Evolutionary conservation across 2,329 filamentous ascomycete species (phyloP), one percentile per base, ranked within the genome.

Genomic region (Apiospora pterosperma): DNA sequence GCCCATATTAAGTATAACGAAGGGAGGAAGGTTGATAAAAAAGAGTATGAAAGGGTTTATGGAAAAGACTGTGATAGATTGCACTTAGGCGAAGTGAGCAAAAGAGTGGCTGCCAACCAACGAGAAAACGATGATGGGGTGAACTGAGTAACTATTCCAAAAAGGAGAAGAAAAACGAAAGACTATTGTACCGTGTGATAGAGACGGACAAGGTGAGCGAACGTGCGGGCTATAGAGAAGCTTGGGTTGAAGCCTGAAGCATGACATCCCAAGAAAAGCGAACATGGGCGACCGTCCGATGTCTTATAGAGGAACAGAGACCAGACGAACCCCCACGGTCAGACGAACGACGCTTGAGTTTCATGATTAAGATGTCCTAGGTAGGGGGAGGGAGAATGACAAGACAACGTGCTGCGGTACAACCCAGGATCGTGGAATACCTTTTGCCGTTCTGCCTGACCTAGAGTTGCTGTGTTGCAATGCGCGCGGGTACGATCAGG

Each of bases 221-320:
- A 28, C 48, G 34, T 55, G 58, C 34, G 39, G 58, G 58, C 36
- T 60, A 60, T 39, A 39, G 58, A 8, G 58, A 60, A 60, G 58
- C 58, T 60, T 36, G 36, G 21, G 34, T n/a, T 8, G 23, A n/a
- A 60, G 58, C 58, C 58, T 38, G 23, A 39, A 60, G 58, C 58
- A 60, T 60, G 38, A 25, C 11, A 7, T 34, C 19, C 48, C 48
- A 55, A 55, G n/a, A n/a, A n/a, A 34, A n/a, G 10, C 16, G 7
- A 5, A 55, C 2, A 12, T 2, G 21, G 42, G 48, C 48, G 28
- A 55, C 19, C 28, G 48, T 34, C 48, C 19, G 48, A 55, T 34
- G 48, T 55, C 48, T 55, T 55, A 55, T 55, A 55, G 1, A 19
- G 2, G 6, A 14, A 41, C 38, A 7, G n/a, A 55, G 48, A n/a